These are phyloP conservation scores for Xylaria digitata DNA, from an alignment of 2,329 filamentous ascomycete species.

Conservation along the genomic window DNA sequence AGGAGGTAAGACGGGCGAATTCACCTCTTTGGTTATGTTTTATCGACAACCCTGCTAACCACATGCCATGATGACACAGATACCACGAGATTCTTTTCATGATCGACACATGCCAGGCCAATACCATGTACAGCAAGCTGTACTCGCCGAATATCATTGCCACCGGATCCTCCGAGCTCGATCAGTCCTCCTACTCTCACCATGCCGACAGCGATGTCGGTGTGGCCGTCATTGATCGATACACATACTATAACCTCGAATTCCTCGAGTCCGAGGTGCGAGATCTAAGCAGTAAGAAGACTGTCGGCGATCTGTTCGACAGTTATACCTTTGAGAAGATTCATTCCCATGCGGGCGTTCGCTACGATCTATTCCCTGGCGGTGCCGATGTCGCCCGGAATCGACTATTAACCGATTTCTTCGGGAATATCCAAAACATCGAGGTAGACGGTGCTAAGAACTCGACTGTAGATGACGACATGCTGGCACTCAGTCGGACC, in stretches of 20 bases:
- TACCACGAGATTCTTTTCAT: conserved; percentile 99
- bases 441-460: conserved; percentile 79
- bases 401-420: conserved; percentile 93
- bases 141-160: conserved; percentile 99
- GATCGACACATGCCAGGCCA: conserved; percentile 99
- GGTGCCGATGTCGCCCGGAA: conserved; percentile 81
- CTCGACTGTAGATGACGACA: conserved; percentile 74
- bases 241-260: conserved; percentile 98
- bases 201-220: conserved; percentile 98
- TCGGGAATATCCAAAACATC: conserved; percentile 97
- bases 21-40: background rate
- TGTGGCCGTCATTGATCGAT: conserved; percentile 97
- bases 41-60: conserved; percentile 2
- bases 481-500: conserved; percentile 78
- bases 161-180: conserved; percentile 94
- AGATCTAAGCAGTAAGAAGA: conserved; percentile 87
- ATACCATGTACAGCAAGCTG: conserved; percentile 98
- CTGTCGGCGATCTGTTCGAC: conserved; percentile 93
- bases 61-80: conserved; percentile 53
- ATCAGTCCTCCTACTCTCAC: conserved; percentile 96
- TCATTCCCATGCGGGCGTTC: conserved; percentile 88
- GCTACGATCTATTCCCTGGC: conserved; percentile 94
- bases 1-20: conserved; percentile 69
- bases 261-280: conserved; percentile 92
- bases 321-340: conserved; percentile 96